Percentiles rank a stretch among this genome's conserved stretches.
phyloP scores from a whole-genome alignment of 306 rosid genomes.

The Begonia loranthoides region DNA sequence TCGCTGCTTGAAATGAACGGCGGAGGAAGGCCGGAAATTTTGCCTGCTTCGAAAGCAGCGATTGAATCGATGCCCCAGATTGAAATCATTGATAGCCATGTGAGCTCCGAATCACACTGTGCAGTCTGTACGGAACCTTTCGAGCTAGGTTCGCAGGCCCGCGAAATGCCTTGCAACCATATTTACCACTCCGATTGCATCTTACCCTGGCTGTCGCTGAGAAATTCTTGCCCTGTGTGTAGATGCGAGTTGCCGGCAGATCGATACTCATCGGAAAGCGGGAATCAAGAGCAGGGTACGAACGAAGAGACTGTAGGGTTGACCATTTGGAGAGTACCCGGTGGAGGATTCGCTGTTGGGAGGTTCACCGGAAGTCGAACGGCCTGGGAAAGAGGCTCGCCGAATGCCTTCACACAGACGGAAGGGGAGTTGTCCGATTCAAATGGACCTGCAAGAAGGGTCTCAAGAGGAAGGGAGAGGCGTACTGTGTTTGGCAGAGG shows the following conservation, averaged over 20 bases:
- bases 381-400: too few relatives aligned
- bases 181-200: slow-evolving; percentile 77
- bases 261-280: too few relatives aligned
- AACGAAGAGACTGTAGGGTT: too few relatives aligned
- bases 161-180: slow-evolving; percentile 76
- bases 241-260: slow-evolving; percentile 49
- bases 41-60: slow-evolving; percentile 51
- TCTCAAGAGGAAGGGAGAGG: too few relatives aligned
- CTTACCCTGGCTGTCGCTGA: slow-evolving; percentile 68
- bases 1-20: slow-evolving; percentile 63
- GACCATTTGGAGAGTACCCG: too few relatives aligned
- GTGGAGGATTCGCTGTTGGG: too few relatives aligned
- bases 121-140: slow-evolving; percentile 64
- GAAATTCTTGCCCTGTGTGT: slow-evolving; percentile 80
- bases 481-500: too few relatives aligned
- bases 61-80: slow-evolving; percentile 66
- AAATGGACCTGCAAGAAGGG: too few relatives aligned
- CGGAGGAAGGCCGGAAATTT: slow-evolving; percentile 55
- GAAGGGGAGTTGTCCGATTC: too few relatives aligned
- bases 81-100: slow-evolving; percentile 41
- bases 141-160: slow-evolving; percentile 59
- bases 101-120: slow-evolving; percentile 53
- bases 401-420: too few relatives aligned
- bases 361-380: too few relatives aligned
- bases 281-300: too few relatives aligned